Percentiles rank a stretch among this genome's conserved stretches.
phyloP scores from a whole-genome alignment of 2,329 filamentous ascomycete species.

The Penicillium decumbens region DNA sequence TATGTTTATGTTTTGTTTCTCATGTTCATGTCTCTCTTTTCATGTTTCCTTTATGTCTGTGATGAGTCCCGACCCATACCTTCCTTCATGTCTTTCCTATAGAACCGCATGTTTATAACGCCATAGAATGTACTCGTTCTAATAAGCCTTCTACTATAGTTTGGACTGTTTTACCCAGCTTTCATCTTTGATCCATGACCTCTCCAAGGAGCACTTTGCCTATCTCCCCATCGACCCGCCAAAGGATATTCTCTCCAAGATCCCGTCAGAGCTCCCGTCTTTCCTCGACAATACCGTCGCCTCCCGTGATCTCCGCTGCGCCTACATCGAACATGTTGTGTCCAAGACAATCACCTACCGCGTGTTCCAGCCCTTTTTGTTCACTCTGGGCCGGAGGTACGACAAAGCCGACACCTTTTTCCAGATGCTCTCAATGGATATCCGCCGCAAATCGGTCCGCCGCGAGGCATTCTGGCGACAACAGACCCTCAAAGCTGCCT shows the following conservation, averaged over 20 bases:
- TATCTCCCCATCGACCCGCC: slow-evolving; percentile 50
- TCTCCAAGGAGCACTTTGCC: slow-evolving; percentile 50
- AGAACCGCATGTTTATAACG: slow-evolving; percentile 16
- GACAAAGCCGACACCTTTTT: slow-evolving; percentile 56
- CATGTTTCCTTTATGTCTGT: slow-evolving; percentile 6
- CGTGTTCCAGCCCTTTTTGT: slow-evolving; percentile 56
- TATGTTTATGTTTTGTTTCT: slow-evolving; percentile 14
- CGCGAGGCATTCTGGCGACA: slow-evolving; percentile 57
- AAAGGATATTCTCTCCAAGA: slow-evolving; percentile 48
- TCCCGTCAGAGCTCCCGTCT: slow-evolving; percentile 51
- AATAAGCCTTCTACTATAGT: slow-evolving; percentile 42
- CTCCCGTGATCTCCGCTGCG: slow-evolving; percentile 50
- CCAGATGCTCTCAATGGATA: slow-evolving; percentile 52
- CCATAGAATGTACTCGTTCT: slow-evolving; percentile 40
- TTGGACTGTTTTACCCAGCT: slow-evolving; percentile 51
- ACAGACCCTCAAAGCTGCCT: slow-evolving; percentile 55
- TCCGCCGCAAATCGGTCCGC: slow-evolving; percentile 53
- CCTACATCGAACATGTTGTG: slow-evolving; percentile 54
- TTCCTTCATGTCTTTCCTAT: slow-evolving; percentile 7
- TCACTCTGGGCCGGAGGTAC: slow-evolving; percentile 51
- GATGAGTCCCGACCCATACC: slow-evolving; percentile 4
- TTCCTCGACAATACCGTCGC: slow-evolving; percentile 52
- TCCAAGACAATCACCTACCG: slow-evolving; percentile 54
- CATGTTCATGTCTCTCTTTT: slow-evolving; percentile 16
- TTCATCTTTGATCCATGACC: slow-evolving; percentile 48